Conservation (phyloP, 1,284 basidiomycete species). For the Tilletia caries region DNA sequence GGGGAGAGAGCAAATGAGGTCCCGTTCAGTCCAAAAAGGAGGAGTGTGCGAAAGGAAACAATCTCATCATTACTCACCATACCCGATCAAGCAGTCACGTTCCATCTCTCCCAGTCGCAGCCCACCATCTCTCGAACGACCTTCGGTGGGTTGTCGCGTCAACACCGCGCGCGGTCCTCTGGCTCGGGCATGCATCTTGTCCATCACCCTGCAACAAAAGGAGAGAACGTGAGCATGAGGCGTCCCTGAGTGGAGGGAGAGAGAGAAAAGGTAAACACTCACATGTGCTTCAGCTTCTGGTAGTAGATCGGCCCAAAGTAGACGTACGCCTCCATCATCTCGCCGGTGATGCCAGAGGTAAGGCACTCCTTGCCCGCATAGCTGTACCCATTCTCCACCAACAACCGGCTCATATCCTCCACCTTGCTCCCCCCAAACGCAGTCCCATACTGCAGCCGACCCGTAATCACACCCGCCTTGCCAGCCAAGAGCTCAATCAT, state of each 20-base stretch:
- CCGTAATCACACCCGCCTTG: constrained; percentile 69
- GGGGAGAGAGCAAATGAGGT: neutral
- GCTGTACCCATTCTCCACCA: constrained; percentile 92
- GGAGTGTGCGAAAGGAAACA: too few relatives aligned
- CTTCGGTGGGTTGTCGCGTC: constrained; percentile 97
- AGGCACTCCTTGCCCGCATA: constrained; percentile 98
- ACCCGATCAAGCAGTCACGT: constrained; percentile 68
- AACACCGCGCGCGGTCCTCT: constrained; percentile 93
- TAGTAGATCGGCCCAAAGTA: constrained; percentile 99
- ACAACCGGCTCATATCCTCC: constrained; percentile 95
- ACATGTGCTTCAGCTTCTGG: constrained; percentile 60
- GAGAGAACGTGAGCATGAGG: neutral
- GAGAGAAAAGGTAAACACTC: constrained; percentile 17
- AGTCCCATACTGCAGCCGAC: constrained; percentile 86
- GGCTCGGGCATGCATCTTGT: constrained; percentile 90
- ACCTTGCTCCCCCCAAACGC: constrained; percentile 97
- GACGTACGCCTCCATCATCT: constrained; percentile 91
- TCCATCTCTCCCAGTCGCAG: constrained; percentile 98
- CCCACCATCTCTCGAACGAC: constrained; percentile 93
- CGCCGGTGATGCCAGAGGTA: constrained; percentile 94
- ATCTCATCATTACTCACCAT: constrained; percentile 14
- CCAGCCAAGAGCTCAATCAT: constrained; percentile 99
- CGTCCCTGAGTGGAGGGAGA: neutral
- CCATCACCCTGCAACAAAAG: constrained; percentile 87
- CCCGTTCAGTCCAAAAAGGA: neutral